Evolutionary conservation across 2,329 filamentous ascomycete genomes (phyloP).

Genomic region (Niveomyces coronatus): DNA sequence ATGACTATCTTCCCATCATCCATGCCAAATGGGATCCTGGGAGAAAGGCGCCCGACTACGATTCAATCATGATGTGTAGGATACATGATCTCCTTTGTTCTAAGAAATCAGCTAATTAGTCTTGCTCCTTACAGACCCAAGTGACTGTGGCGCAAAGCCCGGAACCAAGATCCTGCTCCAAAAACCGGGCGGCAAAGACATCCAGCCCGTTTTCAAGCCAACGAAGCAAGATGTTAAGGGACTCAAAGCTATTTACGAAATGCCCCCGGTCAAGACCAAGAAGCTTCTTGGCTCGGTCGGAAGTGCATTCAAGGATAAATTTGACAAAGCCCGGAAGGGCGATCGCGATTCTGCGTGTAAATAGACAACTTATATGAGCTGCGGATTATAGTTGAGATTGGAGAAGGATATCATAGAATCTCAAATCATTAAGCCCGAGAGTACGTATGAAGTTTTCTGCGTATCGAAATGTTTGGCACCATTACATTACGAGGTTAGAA

Average conservation of each 20-base stretch:
- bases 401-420: too few relatives aligned
- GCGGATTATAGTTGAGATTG: too few relatives aligned
- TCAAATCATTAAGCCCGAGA: too few relatives aligned
- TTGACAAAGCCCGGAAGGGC: background rate
- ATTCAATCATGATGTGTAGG: background rate
- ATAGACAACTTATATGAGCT: background rate
- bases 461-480: too few relatives aligned
- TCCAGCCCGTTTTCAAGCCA: background rate
- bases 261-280: background rate
- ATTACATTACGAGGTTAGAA: too few relatives aligned
- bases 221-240: background rate
- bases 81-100: background rate
- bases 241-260: background rate
- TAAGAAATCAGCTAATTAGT: too few relatives aligned
- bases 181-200: background rate
- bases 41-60: background rate
- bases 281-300: background rate
- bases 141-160: background rate
- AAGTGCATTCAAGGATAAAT: background rate
- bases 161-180: background rate
- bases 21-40: background rate
- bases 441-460: too few relatives aligned
- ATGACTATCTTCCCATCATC: background rate
- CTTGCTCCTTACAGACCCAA: background rate
- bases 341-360: background rate